phyloP scores from a whole-genome alignment of 345 rosid species.

The Corchorus capsularis region DNA sequence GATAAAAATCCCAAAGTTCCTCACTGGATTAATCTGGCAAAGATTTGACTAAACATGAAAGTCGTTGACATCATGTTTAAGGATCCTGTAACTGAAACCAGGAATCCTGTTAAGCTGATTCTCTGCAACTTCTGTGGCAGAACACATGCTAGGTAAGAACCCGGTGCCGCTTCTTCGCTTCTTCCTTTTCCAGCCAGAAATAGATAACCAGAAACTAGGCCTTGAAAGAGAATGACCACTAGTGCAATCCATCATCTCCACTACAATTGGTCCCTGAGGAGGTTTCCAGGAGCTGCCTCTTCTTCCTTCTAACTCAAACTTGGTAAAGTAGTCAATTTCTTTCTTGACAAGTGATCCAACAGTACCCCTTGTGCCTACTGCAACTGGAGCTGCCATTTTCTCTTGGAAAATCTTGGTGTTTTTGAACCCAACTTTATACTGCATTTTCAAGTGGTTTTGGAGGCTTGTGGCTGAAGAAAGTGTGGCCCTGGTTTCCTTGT shows the following conservation, averaged over 20 bases:
- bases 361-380: slow-evolving; percentile 80
- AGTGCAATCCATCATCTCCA: slow-evolving; percentile 28
- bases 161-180: slow-evolving; percentile 38
- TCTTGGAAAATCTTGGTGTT: slow-evolving; percentile 22
- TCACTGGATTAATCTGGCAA: background rate
- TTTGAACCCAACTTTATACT: slow-evolving; percentile 29
- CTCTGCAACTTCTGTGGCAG: slow-evolving; percentile 52
- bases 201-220: slow-evolving; percentile 54
- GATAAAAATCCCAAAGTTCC: background rate
- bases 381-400: slow-evolving; percentile 59
- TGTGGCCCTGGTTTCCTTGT: slow-evolving; percentile 20
- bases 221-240: slow-evolving; percentile 38
- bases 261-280: slow-evolving; percentile 29
- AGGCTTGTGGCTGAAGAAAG: slow-evolving; percentile 46
- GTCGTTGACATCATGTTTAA: slow-evolving; percentile 47
- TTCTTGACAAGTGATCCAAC: slow-evolving; percentile 75
- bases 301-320: slow-evolving; percentile 28
- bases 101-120: slow-evolving; percentile 33
- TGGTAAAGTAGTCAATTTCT: slow-evolving; percentile 74
- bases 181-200: slow-evolving; percentile 55
- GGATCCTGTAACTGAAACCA: slow-evolving; percentile 62
- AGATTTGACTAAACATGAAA: slow-evolving; percentile 24
- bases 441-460: slow-evolving; percentile 26
- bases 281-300: slow-evolving; percentile 31
- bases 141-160: slow-evolving; percentile 56